Percentiles rank a stretch among this genome's conserved stretches.
Evolutionary conservation across 2,329 filamentous ascomycete genomes (phyloP).

Genomic region (Albophoma yamanashiensis): DNA sequence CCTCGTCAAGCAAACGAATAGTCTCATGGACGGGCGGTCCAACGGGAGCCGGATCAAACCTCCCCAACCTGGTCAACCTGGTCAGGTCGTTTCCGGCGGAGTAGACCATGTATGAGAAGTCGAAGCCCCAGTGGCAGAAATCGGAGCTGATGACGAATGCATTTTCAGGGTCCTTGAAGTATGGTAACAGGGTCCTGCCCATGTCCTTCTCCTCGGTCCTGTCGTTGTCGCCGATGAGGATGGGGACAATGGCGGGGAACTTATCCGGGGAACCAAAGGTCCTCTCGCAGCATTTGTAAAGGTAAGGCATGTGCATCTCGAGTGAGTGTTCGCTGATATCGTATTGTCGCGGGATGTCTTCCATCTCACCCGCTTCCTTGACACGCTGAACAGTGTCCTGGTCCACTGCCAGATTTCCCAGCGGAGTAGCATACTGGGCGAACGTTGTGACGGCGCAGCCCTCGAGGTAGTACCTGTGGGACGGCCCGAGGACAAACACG

Average conservation of each 20-base stretch:
- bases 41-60: constrained; percentile 20
- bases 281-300: constrained; percentile 62
- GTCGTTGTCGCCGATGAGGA: constrained; percentile 70
- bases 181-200: constrained; percentile 64
- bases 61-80: constrained; percentile 26
- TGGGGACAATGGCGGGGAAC: constrained; percentile 70
- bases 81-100: constrained; percentile 28
- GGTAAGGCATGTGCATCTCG: constrained; percentile 93
- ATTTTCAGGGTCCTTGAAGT: constrained; percentile 63
- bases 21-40: constrained; percentile 64
- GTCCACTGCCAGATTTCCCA: constrained; percentile 62
- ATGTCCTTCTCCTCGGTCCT: constrained; percentile 53
- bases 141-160: constrained; percentile 88
- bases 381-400: constrained; percentile 39
- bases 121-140: constrained; percentile 89
- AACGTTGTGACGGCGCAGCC: constrained; percentile 70
- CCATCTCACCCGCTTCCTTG: constrained; percentile 20
- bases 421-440: constrained; percentile 59
- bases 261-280: constrained; percentile 36
- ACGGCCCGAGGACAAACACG: constrained; percentile 86
- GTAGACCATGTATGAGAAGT: constrained; percentile 77
- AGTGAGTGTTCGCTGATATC: constrained; percentile 86
- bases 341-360: constrained; percentile 48
- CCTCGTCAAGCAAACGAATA: constrained; percentile 68
- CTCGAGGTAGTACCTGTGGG: constrained; percentile 73